Evolutionary conservation across 2,329 filamentous ascomycete species (phyloP), one percentile per base, ranked within the genome.

Genomic region (Apiospora saccharicola): DNA sequence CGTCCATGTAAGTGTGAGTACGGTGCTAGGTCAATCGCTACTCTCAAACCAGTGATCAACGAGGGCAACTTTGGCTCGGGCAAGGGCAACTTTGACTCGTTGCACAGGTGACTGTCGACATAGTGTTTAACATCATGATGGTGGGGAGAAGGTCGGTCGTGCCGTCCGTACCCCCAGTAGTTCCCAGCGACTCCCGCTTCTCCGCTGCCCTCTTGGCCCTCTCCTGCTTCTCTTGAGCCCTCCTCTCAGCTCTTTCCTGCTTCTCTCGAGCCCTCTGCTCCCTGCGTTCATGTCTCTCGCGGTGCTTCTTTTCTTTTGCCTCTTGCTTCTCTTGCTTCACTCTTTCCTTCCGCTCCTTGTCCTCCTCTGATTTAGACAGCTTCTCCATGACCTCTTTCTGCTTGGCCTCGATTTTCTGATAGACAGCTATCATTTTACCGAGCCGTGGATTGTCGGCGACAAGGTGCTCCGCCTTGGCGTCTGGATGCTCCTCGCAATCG

Each of bases 251-350:
- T 10, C 76, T 75, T 16, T 71, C 73, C 46, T 74, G 74, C 71
- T 72, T 75, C 41, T 72, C 72, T 22, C 70, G 74, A 64, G 70
- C 73, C 37, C 72, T 74, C 67, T 72, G 76, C 26, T 75, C 71
- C 34, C 49, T 69, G 43, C 68, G 73, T 26, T 72, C 70, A 43
- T 73, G 53, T 24, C 74, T 75, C 61, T 75, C 72, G 68, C 74
- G 77, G 19, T 64, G 57, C 71, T 74, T 73, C 46, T 44, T 72
- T 64, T 75, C 73, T 49, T 72, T 68, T 14, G 34, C 61, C 34
- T 76, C 75, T 53, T 76, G 72, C 43, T 71, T 76, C 70, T 76
- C 75, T 53, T 76, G 72, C 43, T 71, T 76, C 70, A 76, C 73
- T 37, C 73, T 70, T 24, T 69, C 70, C 67, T 75, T 76, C 16